Evolutionary conservation across 2,329 filamentous ascomycete genomes (phyloP).

Genomic region (Gaeumannomyces sp.): DNA sequence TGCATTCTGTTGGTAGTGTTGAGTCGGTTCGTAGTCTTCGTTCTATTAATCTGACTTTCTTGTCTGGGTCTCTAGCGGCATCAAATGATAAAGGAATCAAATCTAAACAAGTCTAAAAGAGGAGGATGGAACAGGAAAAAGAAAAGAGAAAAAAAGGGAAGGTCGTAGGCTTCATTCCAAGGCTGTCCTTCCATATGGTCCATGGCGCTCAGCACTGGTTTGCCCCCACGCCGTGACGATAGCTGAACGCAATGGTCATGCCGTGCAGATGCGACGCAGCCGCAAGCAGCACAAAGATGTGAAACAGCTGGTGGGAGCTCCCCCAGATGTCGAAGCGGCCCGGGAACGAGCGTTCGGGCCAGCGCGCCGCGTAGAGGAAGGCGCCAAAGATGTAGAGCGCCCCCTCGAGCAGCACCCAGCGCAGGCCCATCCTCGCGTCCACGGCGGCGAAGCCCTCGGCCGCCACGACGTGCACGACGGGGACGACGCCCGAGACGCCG

Average conservation of each 20-base stretch:
- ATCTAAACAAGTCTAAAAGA: not conserved
- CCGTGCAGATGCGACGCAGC: constrained; percentile 76
- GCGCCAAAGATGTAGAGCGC: constrained; percentile 81
- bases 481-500: constrained; percentile 76
- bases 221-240: constrained; percentile 55
- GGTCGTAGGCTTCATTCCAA: too few relatives aligned
- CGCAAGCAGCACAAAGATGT: constrained; percentile 79
- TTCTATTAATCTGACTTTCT: not conserved
- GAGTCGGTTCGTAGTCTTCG: not conserved
- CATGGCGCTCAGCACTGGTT: not conserved
- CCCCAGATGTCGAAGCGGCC: constrained; percentile 86
- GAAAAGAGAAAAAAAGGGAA: not conserved
- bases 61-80: not conserved
- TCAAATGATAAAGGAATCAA: not conserved
- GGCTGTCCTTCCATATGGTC: not conserved
- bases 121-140: not conserved
- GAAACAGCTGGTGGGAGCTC: constrained; percentile 93
- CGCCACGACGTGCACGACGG: constrained; percentile 68
- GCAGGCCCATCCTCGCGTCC: constrained; percentile 68
- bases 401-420: constrained; percentile 75
- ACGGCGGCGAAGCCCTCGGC: constrained; percentile 63
- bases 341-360: constrained; percentile 75
- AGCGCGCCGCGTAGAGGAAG: constrained; percentile 74
- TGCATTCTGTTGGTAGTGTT: not conserved
- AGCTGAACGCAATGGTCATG: constrained; percentile 78